A percentile compares a stretch with the other conserved stretches of the same genome.
phyloP scores from a whole-genome alignment of 2,329 filamentous ascomycete genomes.

The Colletotrichum cordylinicola region DNA sequence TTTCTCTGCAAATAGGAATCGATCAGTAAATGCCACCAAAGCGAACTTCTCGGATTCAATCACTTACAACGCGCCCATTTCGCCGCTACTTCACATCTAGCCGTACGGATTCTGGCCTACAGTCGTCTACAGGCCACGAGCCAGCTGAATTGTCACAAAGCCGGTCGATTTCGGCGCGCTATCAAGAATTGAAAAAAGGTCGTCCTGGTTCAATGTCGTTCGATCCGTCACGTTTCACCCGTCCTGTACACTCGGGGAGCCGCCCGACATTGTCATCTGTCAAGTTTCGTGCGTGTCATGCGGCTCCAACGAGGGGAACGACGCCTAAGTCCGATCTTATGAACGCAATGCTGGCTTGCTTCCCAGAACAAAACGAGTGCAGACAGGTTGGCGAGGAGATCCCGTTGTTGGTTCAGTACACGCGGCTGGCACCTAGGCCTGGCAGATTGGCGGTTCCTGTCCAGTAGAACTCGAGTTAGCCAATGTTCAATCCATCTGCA shows the following conservation, averaged over 20 bases:
- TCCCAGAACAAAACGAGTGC: no score
- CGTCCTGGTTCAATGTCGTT: neutral
- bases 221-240: neutral
- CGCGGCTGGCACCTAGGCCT: neutral
- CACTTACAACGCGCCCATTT: neutral
- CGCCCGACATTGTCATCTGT: neutral
- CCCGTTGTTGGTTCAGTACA: neutral
- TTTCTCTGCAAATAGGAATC: neutral
- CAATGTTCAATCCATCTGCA: accelerated
- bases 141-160: neutral
- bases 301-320: neutral
- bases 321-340: neutral
- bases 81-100: neutral
- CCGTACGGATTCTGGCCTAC: neutral
- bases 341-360: no score
- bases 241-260: neutral
- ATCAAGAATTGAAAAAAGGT: neutral
- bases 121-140: neutral
- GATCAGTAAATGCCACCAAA: neutral
- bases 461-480: neutral
- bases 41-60: neutral
- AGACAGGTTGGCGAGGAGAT: neutral
- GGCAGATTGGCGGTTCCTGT: neutral
- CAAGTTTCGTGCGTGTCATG: neutral
- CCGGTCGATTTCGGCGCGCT: neutral